Conservation (phyloP, 2,329 filamentous ascomycete species). For the Claviceps sp. region DNA sequence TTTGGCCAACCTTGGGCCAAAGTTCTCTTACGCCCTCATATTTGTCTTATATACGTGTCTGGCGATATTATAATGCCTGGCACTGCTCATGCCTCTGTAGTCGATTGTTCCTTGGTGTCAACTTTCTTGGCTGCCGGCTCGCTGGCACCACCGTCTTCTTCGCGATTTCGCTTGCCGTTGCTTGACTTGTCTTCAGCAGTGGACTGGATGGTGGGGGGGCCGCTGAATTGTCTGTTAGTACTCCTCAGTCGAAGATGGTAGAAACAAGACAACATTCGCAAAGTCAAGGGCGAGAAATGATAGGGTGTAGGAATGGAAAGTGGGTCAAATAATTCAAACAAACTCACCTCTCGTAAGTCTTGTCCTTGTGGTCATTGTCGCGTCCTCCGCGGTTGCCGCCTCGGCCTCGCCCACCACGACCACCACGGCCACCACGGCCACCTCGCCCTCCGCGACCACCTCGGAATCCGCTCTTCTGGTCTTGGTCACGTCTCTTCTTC, state of each 20-base stretch:
- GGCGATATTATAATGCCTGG: neutral
- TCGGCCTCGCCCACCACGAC: constrained; percentile 28
- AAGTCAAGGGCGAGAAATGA: neutral
- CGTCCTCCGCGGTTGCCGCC: constrained; percentile 27
- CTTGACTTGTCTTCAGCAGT: constrained; percentile 23
- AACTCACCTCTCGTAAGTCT: constrained; percentile 22
- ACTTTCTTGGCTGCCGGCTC: constrained; percentile 49
- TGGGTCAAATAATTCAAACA: neutral
- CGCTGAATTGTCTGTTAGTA: constrained; percentile 11
- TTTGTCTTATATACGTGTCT: neutral
- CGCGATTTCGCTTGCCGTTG: constrained; percentile 42
- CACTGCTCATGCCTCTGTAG: constrained; percentile 2
- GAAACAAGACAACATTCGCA: neutral
- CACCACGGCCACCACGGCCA: constrained; percentile 28
- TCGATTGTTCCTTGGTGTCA: constrained; percentile 33
- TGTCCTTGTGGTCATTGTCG: constrained; percentile 11
- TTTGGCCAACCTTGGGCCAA: neutral
- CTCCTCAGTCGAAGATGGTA: neutral
- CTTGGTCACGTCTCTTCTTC: constrained; percentile 50
- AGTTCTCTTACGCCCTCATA: neutral
- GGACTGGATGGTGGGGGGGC: constrained; percentile 29
- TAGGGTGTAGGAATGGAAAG: neutral
- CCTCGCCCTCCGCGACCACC: constrained; percentile 31
- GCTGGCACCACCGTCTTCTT: constrained; percentile 31
- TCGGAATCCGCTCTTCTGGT: constrained; percentile 47